Conservation (phyloP, 2,329 filamentous ascomycete species). For the Cladosporium sp. region DNA sequence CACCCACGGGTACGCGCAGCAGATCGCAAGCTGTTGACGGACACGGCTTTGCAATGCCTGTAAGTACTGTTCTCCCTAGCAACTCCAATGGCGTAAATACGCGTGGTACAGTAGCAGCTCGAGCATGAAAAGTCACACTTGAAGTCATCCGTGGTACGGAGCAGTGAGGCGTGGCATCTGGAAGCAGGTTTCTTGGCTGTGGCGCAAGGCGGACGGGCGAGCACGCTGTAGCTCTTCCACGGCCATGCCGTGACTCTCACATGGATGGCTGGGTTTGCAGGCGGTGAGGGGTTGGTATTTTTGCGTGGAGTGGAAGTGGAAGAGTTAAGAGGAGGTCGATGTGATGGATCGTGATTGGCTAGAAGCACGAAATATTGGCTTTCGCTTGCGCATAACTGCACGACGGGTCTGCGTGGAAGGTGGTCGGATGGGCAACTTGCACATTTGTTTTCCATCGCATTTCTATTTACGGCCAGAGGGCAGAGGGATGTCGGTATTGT, state of each 20-base stretch:
- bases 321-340: not conserved
- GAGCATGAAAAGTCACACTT: constrained; percentile 10
- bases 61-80: not conserved
- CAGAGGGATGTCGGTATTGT: not conserved
- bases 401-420: constrained; percentile 2
- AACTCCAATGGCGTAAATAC: constrained; percentile 1
- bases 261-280: constrained; percentile 2
- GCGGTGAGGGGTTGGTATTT: constrained; percentile 8
- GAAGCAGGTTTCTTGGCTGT: constrained; percentile 4
- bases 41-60: not conserved
- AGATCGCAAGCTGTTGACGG: constrained; percentile 4
- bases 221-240: constrained; percentile 9
- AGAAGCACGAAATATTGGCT: not conserved
- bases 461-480: constrained; percentile 6
- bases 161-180: constrained; percentile 12
- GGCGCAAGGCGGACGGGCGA: constrained; percentile 10
- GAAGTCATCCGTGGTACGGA: not conserved
- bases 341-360: constrained; percentile 3
- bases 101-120: not conserved
- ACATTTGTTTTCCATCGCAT: not conserved
- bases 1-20: constrained; percentile 7
- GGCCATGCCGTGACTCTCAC: constrained; percentile 11
- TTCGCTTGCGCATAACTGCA: constrained; percentile 11
- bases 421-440: constrained; percentile 12
- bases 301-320: not conserved